Conservation (phyloP, 1,284 basidiomycete species). For the Mycena citricolor region DNA sequence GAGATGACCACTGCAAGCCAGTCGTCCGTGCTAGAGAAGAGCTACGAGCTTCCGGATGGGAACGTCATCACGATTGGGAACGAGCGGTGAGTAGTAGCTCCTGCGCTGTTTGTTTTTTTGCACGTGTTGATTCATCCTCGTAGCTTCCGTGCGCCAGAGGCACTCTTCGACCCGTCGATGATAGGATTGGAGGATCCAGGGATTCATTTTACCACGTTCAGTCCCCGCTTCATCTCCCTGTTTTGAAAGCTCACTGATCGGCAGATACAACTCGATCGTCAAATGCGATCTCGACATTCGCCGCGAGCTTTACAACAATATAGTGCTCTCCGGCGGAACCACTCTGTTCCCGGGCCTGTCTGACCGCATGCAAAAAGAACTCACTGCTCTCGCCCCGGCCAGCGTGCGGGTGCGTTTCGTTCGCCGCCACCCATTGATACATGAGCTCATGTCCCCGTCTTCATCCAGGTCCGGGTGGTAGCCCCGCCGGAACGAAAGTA, state of each 20-base stretch:
- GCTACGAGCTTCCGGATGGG: slow-evolving; percentile 94
- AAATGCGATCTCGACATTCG: slow-evolving; percentile 81
- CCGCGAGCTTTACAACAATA: slow-evolving; percentile 90
- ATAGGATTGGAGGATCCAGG: slow-evolving; percentile 90
- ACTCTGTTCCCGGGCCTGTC: slow-evolving; percentile 98
- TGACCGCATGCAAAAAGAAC: slow-evolving; percentile 98
- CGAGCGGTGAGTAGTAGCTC: slow-evolving; percentile 58
- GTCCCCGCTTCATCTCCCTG: slow-evolving; percentile 9
- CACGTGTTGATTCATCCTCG: background rate
- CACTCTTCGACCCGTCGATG: slow-evolving; percentile 95
- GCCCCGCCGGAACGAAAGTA: slow-evolving; percentile 14
- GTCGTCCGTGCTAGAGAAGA: slow-evolving; percentile 91
- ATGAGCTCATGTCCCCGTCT: background rate
- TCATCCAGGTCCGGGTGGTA: slow-evolving; percentile 2
- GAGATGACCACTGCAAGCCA: slow-evolving; percentile 91
- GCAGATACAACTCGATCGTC: slow-evolving; percentile 78
- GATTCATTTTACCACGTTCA: slow-evolving; percentile 92
- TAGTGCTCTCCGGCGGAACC: slow-evolving; percentile 93
- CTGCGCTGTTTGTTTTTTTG: background rate
- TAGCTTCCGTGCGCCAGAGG: slow-evolving; percentile 90
- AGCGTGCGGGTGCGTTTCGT: slow-evolving; percentile 64
- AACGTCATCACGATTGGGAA: slow-evolving; percentile 96
- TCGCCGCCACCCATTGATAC: no score
- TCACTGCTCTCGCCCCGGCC: slow-evolving; percentile 80
- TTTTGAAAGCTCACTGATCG: background rate